Conservation (phyloP, 75 land plant species). For the Azolla pinnata region DNA sequence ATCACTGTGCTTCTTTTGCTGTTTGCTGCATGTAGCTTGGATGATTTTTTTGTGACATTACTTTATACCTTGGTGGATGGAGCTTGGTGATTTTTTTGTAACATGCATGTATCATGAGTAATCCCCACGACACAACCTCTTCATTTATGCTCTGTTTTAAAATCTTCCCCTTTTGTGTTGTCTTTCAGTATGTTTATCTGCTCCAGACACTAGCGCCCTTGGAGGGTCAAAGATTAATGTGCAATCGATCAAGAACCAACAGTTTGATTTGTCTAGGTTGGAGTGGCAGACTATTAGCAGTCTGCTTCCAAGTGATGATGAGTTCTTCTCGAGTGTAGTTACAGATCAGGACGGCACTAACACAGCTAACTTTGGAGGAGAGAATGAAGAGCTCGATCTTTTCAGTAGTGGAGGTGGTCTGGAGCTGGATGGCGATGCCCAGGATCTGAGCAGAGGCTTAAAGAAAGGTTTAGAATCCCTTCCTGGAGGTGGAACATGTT, state of each 20-base stretch:
- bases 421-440: constrained; percentile 62
- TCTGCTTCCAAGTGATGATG: not conserved
- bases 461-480: constrained; percentile 29
- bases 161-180: not conserved
- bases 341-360: not conserved
- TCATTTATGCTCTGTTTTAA: not conserved
- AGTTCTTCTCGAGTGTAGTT: not conserved
- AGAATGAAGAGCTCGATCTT: constrained; percentile 34
- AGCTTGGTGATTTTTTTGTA: not conserved
- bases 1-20: no score
- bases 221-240: not conserved
- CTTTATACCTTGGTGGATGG: not conserved
- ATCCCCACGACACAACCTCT: not conserved
- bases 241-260: not conserved
- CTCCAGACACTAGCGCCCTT: not conserved
- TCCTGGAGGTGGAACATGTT: constrained; percentile 32
- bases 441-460: constrained; percentile 26
- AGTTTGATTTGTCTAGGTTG: not conserved
- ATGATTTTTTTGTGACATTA: not conserved
- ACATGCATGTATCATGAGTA: not conserved
- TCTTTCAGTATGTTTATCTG: not conserved
- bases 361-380: not conserved
- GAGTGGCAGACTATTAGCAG: not conserved
- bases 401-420: constrained; percentile 82
- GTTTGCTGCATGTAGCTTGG: not conserved